Evolutionary conservation across 805 yeast species (phyloP).

Genomic region (Candida ulmi): DNA sequence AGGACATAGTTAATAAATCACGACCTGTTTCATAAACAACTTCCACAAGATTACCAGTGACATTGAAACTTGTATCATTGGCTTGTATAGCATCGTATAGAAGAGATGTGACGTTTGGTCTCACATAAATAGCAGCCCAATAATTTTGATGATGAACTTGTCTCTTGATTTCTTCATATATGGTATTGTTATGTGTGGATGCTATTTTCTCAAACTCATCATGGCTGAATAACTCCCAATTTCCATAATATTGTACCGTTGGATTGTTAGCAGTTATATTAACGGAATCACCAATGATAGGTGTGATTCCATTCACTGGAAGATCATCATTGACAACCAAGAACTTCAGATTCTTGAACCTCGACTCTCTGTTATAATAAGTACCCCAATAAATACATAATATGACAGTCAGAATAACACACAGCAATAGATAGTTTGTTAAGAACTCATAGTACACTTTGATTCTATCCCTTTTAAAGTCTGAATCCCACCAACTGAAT

Average conservation of each 20-base stretch:
- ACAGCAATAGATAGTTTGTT: neutral
- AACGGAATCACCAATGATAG: conserved; percentile 8
- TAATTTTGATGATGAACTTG: conserved; percentile 46
- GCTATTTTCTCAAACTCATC: conserved; percentile 5
- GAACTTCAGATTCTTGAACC: conserved; percentile 11
- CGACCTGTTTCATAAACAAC: conserved; percentile 54
- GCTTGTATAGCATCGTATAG: conserved; percentile 15
- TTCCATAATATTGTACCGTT: conserved; percentile 8
- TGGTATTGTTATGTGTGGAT: conserved; percentile 5
- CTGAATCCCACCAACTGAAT: conserved; percentile 4
- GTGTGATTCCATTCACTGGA: conserved; percentile 5
- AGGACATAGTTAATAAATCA: conserved; percentile 41
- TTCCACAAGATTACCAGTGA: conserved; percentile 22
- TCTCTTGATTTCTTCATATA: conserved; percentile 30
- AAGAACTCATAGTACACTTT: neutral
- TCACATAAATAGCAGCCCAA: conserved; percentile 55
- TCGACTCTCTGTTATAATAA: conserved; percentile 12
- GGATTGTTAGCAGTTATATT: conserved; percentile 3
- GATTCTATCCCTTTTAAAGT: conserved; percentile 1
- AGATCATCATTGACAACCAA: conserved; percentile 20
- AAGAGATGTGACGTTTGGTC: conserved; percentile 35
- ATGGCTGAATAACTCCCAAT: conserved; percentile 9
- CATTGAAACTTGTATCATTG: conserved; percentile 7
- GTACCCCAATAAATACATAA: conserved; percentile 23
- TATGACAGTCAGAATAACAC: neutral